A percentile compares a stretch with the other conserved stretches of the same genome.
Conservation (phyloP, 768 basidiomycete species). For the Xerocomus potaroensis region DNA sequence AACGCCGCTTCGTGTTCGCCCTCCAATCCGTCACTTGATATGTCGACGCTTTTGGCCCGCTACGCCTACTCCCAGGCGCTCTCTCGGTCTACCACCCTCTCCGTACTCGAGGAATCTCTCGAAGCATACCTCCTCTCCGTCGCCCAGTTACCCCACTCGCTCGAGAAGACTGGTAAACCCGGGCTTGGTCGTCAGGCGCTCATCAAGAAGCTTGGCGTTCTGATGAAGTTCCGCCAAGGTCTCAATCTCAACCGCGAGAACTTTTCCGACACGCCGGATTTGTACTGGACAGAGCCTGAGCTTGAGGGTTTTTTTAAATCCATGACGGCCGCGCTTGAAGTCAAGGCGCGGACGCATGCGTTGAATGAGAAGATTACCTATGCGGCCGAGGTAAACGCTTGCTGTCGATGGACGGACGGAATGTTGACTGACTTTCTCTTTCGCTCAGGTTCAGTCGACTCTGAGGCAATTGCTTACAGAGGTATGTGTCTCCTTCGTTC, state of each 20-base stretch:
- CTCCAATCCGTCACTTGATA: constrained; percentile 53
- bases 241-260: constrained; percentile 88
- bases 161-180: constrained; percentile 78
- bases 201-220: constrained; percentile 87
- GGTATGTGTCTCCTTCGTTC: constrained; percentile 29
- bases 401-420: not conserved
- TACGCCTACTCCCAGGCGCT: constrained; percentile 92
- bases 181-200: constrained; percentile 76
- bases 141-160: constrained; percentile 68
- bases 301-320: constrained; percentile 88
- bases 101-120: constrained; percentile 80
- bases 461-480: constrained; percentile 86
- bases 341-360: constrained; percentile 72
- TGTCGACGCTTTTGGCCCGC: constrained; percentile 73
- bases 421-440: constrained; percentile 4
- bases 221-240: constrained; percentile 90
- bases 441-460: constrained; percentile 81
- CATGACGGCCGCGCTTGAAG: constrained; percentile 80
- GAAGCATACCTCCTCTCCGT: constrained; percentile 83
- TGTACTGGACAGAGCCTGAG: constrained; percentile 93
- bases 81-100: constrained; percentile 82
- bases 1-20: constrained; percentile 43
- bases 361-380: constrained; percentile 93
- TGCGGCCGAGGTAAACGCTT: constrained; percentile 58
- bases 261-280: constrained; percentile 84